Evolutionary conservation across 2,329 filamentous ascomycete species (phyloP).

Genomic region (Hymenoscyphus scutula): DNA sequence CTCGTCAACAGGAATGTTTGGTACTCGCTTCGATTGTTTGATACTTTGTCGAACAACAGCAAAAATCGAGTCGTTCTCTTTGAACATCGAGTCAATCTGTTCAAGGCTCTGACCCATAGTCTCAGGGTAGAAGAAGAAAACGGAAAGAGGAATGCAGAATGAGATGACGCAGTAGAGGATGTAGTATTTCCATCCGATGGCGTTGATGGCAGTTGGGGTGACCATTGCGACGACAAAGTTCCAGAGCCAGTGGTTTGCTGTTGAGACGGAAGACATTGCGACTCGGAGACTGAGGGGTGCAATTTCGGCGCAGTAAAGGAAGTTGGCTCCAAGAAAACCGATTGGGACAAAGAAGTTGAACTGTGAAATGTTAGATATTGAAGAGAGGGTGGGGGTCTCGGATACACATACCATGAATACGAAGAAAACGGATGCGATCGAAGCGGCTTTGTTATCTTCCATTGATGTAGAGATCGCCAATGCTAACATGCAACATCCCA

Average conservation of each 20-base stretch:
- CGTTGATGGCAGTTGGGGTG: slow-evolving; percentile 38
- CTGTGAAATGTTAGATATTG: slow-evolving; percentile 27
- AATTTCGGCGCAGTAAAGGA: slow-evolving; percentile 58
- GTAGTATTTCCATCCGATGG: slow-evolving; percentile 38
- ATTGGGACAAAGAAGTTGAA: slow-evolving; percentile 61
- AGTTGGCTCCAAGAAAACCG: slow-evolving; percentile 58
- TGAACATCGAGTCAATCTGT: slow-evolving; percentile 60
- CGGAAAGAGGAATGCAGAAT: slow-evolving; percentile 28
- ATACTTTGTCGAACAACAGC: slow-evolving; percentile 26
- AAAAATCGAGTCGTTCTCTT: slow-evolving; percentile 40
- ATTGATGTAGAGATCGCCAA: slow-evolving; percentile 52
- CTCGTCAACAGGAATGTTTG: background rate
- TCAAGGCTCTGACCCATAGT: slow-evolving; percentile 62
- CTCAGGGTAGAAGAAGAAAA: slow-evolving; percentile 51
- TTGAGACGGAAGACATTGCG: slow-evolving; percentile 43
- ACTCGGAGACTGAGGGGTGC: slow-evolving; percentile 51
- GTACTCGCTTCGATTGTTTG: background rate
- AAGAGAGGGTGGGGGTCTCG: background rate
- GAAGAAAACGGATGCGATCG: slow-evolving; percentile 53
- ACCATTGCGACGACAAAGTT: slow-evolving; percentile 47
- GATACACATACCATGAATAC: slow-evolving; percentile 42
- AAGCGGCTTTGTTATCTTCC: slow-evolving; percentile 44
- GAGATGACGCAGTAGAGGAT: slow-evolving; percentile 38
- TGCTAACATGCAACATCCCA: slow-evolving; percentile 53
- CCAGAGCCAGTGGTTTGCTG: slow-evolving; percentile 53